Conservation (phyloP, 768 basidiomycete species). For the Boletus tylopilopsis region DNA sequence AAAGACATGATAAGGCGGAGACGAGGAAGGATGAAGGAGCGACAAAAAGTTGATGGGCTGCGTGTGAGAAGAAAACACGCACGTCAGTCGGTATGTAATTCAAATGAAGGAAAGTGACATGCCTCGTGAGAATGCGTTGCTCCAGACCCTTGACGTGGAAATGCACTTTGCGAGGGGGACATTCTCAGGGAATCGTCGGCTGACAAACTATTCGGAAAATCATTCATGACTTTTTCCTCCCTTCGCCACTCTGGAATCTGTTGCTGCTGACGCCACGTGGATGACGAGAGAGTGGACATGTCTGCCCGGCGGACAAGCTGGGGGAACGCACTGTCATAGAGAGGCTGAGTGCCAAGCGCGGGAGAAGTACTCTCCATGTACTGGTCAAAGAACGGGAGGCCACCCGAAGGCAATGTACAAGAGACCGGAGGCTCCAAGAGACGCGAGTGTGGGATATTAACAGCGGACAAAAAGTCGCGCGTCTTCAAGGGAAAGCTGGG, state of each 20-base stretch:
- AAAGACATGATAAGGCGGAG: slow-evolving; percentile 79
- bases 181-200: slow-evolving; percentile 29
- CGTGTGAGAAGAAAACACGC: slow-evolving; percentile 9
- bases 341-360: slow-evolving; percentile 33
- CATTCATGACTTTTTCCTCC: slow-evolving; percentile 27
- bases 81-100: slow-evolving; percentile 11
- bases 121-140: slow-evolving; percentile 50
- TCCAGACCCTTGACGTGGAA: slow-evolving; percentile 26
- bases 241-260: slow-evolving; percentile 43
- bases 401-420: slow-evolving; percentile 20
- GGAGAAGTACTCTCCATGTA: slow-evolving; percentile 44
- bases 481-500: slow-evolving; percentile 37
- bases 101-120: slow-evolving; percentile 16
- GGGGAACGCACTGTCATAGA: slow-evolving; percentile 32
- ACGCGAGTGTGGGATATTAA: slow-evolving; percentile 25
- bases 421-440: slow-evolving; percentile 17
- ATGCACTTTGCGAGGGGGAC: slow-evolving; percentile 26
- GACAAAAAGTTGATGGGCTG: slow-evolving; percentile 90
- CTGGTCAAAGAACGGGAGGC: slow-evolving; percentile 50
- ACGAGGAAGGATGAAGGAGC: slow-evolving; percentile 78
- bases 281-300: slow-evolving; percentile 7
- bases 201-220: slow-evolving; percentile 22
- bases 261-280: slow-evolving; percentile 27
- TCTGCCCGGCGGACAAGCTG: slow-evolving; percentile 23
- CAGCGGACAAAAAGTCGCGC: slow-evolving; percentile 27